Base-by-base conservation (phyloP, 202 grass and related monocot species). In the Bolboschoenoplectus hybrid region DNA sequence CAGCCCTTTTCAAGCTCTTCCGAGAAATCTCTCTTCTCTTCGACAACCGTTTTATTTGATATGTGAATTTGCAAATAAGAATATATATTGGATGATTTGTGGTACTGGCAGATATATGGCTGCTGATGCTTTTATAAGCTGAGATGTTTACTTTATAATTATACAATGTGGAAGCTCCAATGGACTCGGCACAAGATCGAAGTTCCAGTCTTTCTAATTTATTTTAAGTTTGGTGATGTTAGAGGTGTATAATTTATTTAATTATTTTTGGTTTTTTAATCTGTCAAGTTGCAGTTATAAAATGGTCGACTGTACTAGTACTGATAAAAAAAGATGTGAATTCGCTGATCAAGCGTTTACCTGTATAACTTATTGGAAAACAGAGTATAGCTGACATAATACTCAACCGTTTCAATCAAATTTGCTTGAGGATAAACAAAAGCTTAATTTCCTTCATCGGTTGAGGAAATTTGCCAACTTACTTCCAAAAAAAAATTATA, bases 301-400 rank as follows among this genome's bases (percentile, higher is more conserved):
- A 74, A 50, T 74, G 70, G 19, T 66, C 44, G 50, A 74, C 8
- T n/a, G 67, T 4, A 67, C 10, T 4, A 26, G 9, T 74, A 6
- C n/a, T 74, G 45, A 41, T 39, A 40, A 3, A 16, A 69, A 43
- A n/a, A 11, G 44, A 74, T 74, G 70, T 74, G 70, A 74, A 74
- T 19, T 19, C 70, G 9, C 44, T 74, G 70, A 74, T 74, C 70
- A 74, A 74, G 45, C 19, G 70, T 74, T 74, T 50, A 74, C 44
- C n/a, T 74, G 19, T 1, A 67, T 32, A 26, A 49, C 19, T 73
- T 20, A 50, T 26, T 32, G 45, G n/a, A 49, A 68, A 67, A 67
- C 65, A 49, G 45, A 74, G n/a, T 50, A 67, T 32, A 67, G 70
- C 13, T 49, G 36, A 38, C 63, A 11, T 26, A 26, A 26, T 26